phyloP scores from a whole-genome alignment of 2,329 filamentous ascomycete genomes.

The Hyphodiscus sp. region DNA sequence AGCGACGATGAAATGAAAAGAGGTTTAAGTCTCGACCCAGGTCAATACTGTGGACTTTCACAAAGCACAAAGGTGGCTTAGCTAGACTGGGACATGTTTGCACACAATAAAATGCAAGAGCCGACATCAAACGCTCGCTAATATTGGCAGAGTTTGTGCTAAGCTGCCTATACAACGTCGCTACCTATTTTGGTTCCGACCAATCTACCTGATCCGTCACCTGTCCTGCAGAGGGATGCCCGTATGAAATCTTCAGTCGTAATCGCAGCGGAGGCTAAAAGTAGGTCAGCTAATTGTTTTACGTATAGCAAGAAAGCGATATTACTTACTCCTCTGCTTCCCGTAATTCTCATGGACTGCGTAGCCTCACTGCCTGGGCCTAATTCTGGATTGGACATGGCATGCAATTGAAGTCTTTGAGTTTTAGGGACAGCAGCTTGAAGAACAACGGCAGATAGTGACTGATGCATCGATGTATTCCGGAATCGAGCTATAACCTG shows the following conservation, averaged over 20 bases:
- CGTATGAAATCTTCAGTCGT: constrained; percentile 77
- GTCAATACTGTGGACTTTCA: background rate
- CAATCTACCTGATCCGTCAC: constrained; percentile 94
- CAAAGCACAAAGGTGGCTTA: background rate
- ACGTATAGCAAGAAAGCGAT: background rate
- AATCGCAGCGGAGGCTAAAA: constrained; percentile 70
- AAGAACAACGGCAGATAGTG: constrained; percentile 69
- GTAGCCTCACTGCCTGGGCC: constrained; percentile 74
- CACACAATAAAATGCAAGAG: background rate
- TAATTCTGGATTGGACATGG: constrained; percentile 76
- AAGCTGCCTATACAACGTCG: background rate
- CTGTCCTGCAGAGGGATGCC: constrained; percentile 60
- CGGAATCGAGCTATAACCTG: constrained; percentile 80
- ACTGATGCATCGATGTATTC: constrained; percentile 61
- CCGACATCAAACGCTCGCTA: background rate
- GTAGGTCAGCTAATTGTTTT: constrained; percentile 8
- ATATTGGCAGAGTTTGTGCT: background rate
- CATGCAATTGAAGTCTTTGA: constrained; percentile 87
- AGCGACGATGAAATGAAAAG: too few species aligned
- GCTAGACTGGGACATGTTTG: background rate
- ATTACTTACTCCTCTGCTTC: constrained; percentile 78
- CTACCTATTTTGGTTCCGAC: constrained; percentile 59
- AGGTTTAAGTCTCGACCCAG: background rate
- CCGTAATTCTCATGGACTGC: constrained; percentile 82
- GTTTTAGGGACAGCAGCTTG: constrained; percentile 96